Percentiles rank a stretch among this genome's conserved stretches.
Evolutionary conservation across 225 moss, liverwort and hornwort genomes (phyloP).

Genomic region (Thuidium tamariscinum): DNA sequence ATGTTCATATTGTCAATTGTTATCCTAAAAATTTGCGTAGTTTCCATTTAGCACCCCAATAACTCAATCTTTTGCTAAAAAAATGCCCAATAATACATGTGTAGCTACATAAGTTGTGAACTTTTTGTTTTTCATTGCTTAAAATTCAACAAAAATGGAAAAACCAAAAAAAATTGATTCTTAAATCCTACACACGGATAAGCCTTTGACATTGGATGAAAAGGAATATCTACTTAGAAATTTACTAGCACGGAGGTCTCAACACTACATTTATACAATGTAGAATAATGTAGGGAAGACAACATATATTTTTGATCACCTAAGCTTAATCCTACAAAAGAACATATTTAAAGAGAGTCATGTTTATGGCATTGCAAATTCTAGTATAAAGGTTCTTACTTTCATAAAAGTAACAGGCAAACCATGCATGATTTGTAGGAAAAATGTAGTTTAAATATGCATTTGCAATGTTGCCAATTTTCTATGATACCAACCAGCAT

Average conservation of each 20-base stretch:
- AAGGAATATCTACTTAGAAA: fast-evolving
- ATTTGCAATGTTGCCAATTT: background rate
- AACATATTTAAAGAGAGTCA: background rate
- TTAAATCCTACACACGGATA: fast-evolving
- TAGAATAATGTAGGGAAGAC: background rate
- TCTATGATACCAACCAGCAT: background rate
- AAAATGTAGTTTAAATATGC: background rate
- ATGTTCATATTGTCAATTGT: background rate
- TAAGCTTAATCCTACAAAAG: background rate
- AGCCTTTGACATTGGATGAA: background rate
- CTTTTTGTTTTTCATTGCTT: background rate
- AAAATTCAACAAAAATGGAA: background rate
- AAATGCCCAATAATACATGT: background rate
- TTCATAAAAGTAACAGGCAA: background rate
- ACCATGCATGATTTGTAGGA: background rate
- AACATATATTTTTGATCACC: background rate
- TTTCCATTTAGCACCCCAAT: background rate
- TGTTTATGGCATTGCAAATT: background rate
- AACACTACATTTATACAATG: background rate
- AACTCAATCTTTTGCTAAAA: background rate
- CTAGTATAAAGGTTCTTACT: background rate
- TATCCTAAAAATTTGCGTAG: background rate
- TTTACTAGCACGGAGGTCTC: fast-evolving
- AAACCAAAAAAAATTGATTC: too few relatives aligned
- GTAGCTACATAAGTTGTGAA: background rate